phyloP scores from a whole-genome alignment of 208 protist genomes.

The Angomonas ambiguus region DNA sequence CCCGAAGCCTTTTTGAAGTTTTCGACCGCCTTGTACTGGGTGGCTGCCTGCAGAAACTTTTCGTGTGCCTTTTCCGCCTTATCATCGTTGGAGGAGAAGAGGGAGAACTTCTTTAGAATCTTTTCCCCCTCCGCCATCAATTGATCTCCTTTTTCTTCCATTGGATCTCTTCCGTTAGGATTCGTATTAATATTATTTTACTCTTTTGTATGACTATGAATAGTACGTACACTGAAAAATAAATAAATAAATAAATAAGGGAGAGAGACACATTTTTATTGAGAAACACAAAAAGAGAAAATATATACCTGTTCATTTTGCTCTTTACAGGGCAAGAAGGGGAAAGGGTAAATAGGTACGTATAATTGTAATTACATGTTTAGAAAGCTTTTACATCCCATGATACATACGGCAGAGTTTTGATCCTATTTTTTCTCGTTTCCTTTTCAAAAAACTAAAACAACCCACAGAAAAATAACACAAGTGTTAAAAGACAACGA shows the following conservation, averaged over 20 bases:
- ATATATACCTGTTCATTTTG: background rate
- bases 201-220: background rate
- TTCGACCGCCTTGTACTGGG: slow-evolving; percentile 75
- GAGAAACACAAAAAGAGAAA: background rate
- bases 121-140: slow-evolving; percentile 75
- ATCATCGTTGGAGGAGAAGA: slow-evolving; percentile 48
- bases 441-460: too few relatives aligned
- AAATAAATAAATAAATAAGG: background rate
- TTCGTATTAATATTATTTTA: background rate
- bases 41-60: slow-evolving; percentile 69
- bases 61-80: slow-evolving; percentile 72
- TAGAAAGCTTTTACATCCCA: too few relatives aligned
- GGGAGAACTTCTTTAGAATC: slow-evolving; percentile 59
- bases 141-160: slow-evolving; percentile 61
- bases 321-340: too few relatives aligned
- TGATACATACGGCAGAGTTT: too few relatives aligned
- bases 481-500: too few relatives aligned
- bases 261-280: background rate
- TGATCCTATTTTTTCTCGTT: too few relatives aligned
- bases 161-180: slow-evolving; percentile 17
- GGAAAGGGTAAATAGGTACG: too few relatives aligned
- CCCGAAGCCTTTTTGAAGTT: slow-evolving; percentile 64
- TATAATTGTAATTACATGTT: too few relatives aligned
- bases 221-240: too few relatives aligned
- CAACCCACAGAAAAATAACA: too few relatives aligned